Evolutionary conservation across 2,329 filamentous ascomycete genomes (phyloP).

Genomic region (Exophiala aquamarina): DNA sequence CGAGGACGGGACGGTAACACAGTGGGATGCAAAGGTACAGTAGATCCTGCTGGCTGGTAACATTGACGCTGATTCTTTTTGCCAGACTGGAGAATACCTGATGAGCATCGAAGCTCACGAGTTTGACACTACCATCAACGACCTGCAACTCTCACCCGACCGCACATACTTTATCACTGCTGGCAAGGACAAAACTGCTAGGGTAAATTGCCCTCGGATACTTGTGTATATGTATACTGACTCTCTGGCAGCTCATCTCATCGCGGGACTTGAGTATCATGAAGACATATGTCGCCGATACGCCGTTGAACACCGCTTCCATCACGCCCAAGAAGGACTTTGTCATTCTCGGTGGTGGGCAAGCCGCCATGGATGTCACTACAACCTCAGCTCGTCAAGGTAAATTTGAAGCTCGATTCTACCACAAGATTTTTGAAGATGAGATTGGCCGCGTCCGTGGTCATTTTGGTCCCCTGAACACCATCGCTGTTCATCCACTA

Average conservation of each 20-base stretch:
- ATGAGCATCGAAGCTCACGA: conserved; percentile 84
- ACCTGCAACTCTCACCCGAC: conserved; percentile 92
- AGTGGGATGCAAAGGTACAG: conserved; percentile 82
- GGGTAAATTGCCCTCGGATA: conserved; percentile 53
- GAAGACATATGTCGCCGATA: conserved; percentile 90
- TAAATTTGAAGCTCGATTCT: conserved; percentile 99
- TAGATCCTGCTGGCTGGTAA: too few relatives aligned
- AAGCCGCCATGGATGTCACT: conserved; percentile 98
- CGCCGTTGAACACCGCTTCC: conserved; percentile 90
- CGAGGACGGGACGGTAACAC: conserved; percentile 89
- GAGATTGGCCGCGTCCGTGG: conserved; percentile 96
- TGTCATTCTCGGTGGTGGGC: conserved; percentile 95
- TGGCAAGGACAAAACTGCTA: conserved; percentile 95
- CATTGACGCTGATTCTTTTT: conserved; percentile 21
- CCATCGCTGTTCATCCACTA: conserved; percentile 87
- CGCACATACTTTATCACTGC: conserved; percentile 98
- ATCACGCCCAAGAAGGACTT: conserved; percentile 97
- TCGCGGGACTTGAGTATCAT: conserved; percentile 83
- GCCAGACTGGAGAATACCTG: conserved; percentile 73
- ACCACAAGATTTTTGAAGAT: conserved; percentile 99
- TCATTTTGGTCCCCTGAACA: conserved; percentile 96
- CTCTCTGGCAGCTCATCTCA: conserved; percentile 66
- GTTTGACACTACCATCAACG: conserved; percentile 77
- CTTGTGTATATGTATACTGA: conserved; percentile 6
- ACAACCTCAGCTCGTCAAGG: conserved; percentile 91